Percentiles rank a stretch among this genome's conserved stretches.
phyloP scores from a whole-genome alignment of 805 yeast genomes.

The Pichia eremophila region DNA sequence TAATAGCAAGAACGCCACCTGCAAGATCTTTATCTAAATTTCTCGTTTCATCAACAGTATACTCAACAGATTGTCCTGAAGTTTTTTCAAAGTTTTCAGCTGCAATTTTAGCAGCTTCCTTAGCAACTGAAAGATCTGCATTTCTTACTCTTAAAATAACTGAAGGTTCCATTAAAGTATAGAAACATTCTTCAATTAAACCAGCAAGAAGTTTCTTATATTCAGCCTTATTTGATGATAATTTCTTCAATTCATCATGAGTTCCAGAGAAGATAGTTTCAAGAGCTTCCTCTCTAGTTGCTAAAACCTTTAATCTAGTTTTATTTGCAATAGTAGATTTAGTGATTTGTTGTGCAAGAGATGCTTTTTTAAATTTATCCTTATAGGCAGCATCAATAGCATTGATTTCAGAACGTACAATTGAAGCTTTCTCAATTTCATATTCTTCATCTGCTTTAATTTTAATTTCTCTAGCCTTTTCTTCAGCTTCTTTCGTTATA shows the following conservation, averaged over 20 bases:
- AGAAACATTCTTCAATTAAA: conserved; percentile 69
- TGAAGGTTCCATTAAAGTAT: conserved; percentile 62
- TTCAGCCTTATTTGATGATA: conserved; percentile 43
- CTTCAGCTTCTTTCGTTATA: conserved; percentile 98
- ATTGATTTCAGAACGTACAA: conserved; percentile 87
- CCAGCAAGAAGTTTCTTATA: conserved; percentile 68
- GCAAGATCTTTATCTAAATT: conserved; percentile 56
- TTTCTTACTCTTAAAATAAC: conserved; percentile 62
- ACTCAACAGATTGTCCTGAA: conserved; percentile 47
- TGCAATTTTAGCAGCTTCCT: conserved; percentile 54
- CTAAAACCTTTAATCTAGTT: conserved; percentile 82
- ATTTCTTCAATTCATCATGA: conserved; percentile 46
- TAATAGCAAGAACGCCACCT: conserved; percentile 78
- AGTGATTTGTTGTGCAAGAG: conserved; percentile 88
- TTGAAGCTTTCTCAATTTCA: conserved; percentile 92
- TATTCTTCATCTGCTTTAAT: conserved; percentile 98
- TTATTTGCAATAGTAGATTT: conserved; percentile 94
- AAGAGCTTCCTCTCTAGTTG: conserved; percentile 76
- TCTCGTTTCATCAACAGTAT: conserved; percentile 45
- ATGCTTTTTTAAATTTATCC: conserved; percentile 79
- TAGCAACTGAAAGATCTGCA: conserved; percentile 50
- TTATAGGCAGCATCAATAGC: conserved; percentile 76
- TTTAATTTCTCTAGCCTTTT: conserved; percentile 92
- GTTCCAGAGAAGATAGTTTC: conserved; percentile 68
- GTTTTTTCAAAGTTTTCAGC: conserved; percentile 52